phyloP scores from a whole-genome alignment of 2,329 filamentous ascomycete species.

The Cryphonectria naterciae region DNA sequence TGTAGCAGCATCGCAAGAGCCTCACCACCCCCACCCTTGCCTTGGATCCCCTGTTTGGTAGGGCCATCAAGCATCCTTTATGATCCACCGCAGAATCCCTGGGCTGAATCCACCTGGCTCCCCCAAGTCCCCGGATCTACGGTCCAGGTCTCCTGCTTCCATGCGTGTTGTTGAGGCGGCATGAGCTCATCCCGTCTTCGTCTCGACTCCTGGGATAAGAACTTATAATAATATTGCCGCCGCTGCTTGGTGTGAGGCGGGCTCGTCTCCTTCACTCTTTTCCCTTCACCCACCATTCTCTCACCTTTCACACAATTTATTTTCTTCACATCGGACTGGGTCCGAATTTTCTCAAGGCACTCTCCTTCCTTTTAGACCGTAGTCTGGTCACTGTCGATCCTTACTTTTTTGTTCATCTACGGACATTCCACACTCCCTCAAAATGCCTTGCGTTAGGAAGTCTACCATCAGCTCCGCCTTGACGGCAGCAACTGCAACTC shows the following conservation, averaged over 20 bases:
- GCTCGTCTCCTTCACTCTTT: not conserved
- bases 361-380: not conserved
- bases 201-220: not conserved
- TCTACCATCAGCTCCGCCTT: conserved; percentile 25
- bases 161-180: not conserved
- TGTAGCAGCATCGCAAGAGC: conserved; percentile 1
- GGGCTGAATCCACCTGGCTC: not conserved
- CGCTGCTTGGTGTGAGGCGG: not conserved
- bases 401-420: not conserved
- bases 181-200: not conserved
- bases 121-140: not conserved
- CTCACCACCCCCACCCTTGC: conserved; percentile 6
- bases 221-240: not conserved
- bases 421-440: conserved; percentile 9
- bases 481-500: conserved; percentile 23
- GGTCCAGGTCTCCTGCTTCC: not conserved
- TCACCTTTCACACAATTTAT: not conserved
- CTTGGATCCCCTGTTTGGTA: conserved; percentile 5
- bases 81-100: not conserved
- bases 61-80: conserved; percentile 1
- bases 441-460: conserved; percentile 23
- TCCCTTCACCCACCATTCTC: no score
- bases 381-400: conserved; percentile 17
- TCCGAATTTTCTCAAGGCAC: conserved; percentile 3
- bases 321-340: not conserved